A percentile compares a stretch with the other conserved stretches of the same genome.
Evolutionary conservation across 495 filamentous ascomycete genomes (phyloP).

Genomic region (Penicillium robsamsonii): DNA sequence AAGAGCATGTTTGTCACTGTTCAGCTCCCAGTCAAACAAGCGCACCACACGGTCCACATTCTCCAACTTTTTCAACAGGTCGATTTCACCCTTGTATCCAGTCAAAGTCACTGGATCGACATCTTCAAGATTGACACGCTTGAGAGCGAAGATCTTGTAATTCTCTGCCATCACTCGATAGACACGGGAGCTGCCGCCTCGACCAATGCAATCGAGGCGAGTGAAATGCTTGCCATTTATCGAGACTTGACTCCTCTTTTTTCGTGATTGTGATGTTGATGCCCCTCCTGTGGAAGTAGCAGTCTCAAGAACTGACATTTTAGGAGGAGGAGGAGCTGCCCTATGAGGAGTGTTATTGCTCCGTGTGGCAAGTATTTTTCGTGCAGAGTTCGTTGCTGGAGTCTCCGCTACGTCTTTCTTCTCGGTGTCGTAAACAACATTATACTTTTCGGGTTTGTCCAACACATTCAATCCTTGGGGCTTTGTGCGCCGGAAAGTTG

Average conservation of each 20-base stretch:
- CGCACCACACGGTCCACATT: conserved; percentile 86
- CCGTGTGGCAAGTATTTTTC: conserved; percentile 66
- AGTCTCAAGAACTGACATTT: conserved; percentile 92
- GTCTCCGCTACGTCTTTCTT: conserved; percentile 44
- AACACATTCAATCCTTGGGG: conserved; percentile 54
- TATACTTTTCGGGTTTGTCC: conserved; percentile 59
- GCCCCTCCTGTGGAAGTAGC: conserved; percentile 84
- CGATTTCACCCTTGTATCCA: conserved; percentile 97
- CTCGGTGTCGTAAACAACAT: conserved; percentile 48
- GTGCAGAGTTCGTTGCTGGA: conserved; percentile 53
- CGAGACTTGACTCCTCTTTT: conserved; percentile 73
- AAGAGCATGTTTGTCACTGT: conserved; percentile 80
- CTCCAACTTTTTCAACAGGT: conserved; percentile 76
- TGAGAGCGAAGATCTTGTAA: conserved; percentile 88
- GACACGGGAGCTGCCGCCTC: conserved; percentile 88
- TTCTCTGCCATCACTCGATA: conserved; percentile 98
- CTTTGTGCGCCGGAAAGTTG: conserved; percentile 70
- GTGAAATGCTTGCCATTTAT: conserved; percentile 92
- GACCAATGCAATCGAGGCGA: conserved; percentile 82
- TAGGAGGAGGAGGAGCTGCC: conserved; percentile 81
- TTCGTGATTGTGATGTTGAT: conserved; percentile 65
- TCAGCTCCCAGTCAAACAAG: conserved; percentile 89
- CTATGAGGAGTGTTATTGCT: conserved; percentile 82
- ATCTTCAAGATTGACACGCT: conserved; percentile 86
- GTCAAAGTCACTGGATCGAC: conserved; percentile 78